These are phyloP conservation scores for Sporisorium iseilematis-ciliati DNA, from an alignment of 1,284 basidiomycete genomes.

Conservation along the genomic window DNA sequence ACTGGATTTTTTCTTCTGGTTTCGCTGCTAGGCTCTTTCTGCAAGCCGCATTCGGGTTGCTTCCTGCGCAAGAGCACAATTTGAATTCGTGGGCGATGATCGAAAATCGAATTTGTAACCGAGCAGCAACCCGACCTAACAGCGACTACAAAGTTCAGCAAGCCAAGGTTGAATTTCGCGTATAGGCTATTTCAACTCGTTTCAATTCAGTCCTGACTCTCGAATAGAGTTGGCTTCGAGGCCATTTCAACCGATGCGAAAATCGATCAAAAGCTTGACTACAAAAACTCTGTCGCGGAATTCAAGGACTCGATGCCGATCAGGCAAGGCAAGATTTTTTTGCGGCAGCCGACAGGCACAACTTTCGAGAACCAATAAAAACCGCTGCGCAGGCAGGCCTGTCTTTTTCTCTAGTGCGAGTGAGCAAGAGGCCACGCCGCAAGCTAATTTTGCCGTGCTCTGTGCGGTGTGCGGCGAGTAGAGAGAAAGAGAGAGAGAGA, in stretches of 20 bases:
- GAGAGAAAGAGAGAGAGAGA: not conserved
- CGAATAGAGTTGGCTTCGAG: not conserved
- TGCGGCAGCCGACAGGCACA: not conserved
- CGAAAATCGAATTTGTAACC: not conserved
- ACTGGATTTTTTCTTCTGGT: constrained; percentile 12
- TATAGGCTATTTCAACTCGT: not conserved
- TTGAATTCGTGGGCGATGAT: constrained; percentile 1
- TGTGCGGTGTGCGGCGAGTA: not conserved
- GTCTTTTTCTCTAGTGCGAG: not conserved
- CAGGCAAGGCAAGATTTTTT: not conserved
- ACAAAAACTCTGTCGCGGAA: not conserved
- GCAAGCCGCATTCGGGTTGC: not conserved
- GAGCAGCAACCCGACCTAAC: not conserved
- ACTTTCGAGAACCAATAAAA: not conserved
- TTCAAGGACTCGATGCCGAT: not conserved
- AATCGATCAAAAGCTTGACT: constrained; percentile 1
- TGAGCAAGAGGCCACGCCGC: not conserved
- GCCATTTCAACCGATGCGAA: not conserved
- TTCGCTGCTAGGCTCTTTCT: constrained; percentile 14
- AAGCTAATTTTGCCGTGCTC: not conserved
- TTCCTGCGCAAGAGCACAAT: not conserved
- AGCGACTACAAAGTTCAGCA: not conserved
- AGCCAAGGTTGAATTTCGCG: not conserved
- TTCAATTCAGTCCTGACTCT: not conserved
- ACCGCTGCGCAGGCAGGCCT: too few relatives aligned